phyloP scores from a whole-genome alignment of 257 asterid genomes.

The Solanum pennellii region DNA sequence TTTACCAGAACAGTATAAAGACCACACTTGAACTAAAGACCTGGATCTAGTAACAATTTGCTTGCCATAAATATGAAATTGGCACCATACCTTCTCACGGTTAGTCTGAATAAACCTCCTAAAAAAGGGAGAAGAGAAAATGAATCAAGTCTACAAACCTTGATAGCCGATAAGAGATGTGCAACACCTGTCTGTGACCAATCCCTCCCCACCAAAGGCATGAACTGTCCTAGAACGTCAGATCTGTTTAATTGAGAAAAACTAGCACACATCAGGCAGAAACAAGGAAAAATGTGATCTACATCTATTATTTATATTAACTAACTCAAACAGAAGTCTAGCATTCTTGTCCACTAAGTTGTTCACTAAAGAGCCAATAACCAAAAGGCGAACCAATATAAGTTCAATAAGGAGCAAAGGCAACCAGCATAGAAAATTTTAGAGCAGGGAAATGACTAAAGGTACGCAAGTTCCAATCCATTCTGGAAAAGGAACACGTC shows the following conservation, averaged over 20 bases:
- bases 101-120: background rate
- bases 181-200: conserved; percentile 85
- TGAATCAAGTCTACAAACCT: conserved; percentile 25
- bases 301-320: background rate
- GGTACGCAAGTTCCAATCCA: background rate
- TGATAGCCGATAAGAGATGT: conserved; percentile 68
- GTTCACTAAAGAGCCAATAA: background rate
- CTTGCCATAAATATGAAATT: background rate
- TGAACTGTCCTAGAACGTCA: conserved; percentile 76
- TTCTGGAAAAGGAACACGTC: background rate
- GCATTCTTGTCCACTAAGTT: background rate
- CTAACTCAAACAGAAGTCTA: background rate
- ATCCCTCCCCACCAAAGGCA: conserved; percentile 84
- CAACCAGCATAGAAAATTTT: background rate
- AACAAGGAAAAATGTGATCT: background rate
- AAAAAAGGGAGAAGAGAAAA: background rate
- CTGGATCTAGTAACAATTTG: background rate
- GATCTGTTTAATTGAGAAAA: conserved; percentile 31
- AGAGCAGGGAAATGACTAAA: background rate
- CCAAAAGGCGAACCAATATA: background rate
- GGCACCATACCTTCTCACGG: background rate
- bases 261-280: background rate
- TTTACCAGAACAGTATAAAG: background rate
- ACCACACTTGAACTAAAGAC: background rate
- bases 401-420: background rate